Percentiles rank a stretch among this genome's conserved stretches.
Conservation (phyloP, 129 eudicot genomes). For the Scalesia atractyloides region DNA sequence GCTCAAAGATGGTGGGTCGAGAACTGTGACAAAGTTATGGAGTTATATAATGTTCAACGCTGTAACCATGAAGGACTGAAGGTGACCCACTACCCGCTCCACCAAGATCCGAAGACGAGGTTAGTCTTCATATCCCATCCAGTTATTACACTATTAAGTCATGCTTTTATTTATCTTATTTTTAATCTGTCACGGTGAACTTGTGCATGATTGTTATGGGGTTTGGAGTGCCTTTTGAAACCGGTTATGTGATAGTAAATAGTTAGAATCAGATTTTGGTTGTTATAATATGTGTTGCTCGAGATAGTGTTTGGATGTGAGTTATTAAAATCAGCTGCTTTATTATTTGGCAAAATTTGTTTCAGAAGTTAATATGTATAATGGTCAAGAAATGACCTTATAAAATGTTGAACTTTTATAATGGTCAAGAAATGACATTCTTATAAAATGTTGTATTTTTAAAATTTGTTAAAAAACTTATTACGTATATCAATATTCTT, state of each 20-base stretch:
- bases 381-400: not conserved
- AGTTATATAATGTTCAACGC: slow-evolving; percentile 85
- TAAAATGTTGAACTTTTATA: not conserved
- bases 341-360: not conserved
- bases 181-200: no score
- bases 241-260: not conserved
- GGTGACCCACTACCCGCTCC: slow-evolving; percentile 61
- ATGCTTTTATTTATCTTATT: not conserved
- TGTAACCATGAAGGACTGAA: slow-evolving; percentile 61
- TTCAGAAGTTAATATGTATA: not conserved
- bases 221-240: not conserved
- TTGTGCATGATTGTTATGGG: no score
- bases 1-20: slow-evolving; percentile 99
- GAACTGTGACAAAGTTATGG: slow-evolving; percentile 91
- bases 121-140: slow-evolving; percentile 22
- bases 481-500: no score
- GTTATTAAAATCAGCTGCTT: not conserved
- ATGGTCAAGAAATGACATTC: not conserved
- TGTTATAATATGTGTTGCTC: no score
- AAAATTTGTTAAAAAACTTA: not conserved
- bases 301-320: not conserved
- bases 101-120: slow-evolving; percentile 74
- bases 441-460: not conserved
- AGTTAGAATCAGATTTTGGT: no score
- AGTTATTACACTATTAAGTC: no score